phyloP scores from a whole-genome alignment of 2,329 filamentous ascomycete genomes.

The Aspergillus pseudonomiae region DNA sequence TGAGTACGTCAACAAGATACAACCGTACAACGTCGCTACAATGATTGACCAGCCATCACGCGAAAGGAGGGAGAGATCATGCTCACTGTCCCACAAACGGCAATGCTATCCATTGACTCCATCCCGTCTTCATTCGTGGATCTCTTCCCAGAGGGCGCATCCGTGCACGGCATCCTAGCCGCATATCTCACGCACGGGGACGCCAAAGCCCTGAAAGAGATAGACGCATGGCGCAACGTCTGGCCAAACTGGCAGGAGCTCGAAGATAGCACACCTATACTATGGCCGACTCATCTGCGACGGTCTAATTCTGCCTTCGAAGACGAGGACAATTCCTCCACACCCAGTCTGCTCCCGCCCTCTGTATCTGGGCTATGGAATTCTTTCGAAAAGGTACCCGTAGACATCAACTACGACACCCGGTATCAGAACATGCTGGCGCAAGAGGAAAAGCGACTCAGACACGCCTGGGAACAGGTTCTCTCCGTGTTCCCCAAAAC shows the following conservation, averaged over 20 bases:
- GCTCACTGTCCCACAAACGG: conserved; percentile 63
- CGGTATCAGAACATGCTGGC: conserved; percentile 39
- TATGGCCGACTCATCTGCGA: conserved; percentile 54
- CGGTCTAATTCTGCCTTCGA: conserved; percentile 31
- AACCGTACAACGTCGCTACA: neutral
- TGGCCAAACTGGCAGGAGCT: conserved; percentile 68
- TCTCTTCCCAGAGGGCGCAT: conserved; percentile 57
- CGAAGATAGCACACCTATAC: conserved; percentile 57
- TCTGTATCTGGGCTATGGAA: conserved; percentile 43
- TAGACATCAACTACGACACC: conserved; percentile 31
- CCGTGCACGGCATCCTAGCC: conserved; percentile 73
- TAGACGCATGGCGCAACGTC: conserved; percentile 64
- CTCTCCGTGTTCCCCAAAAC: conserved; percentile 42
- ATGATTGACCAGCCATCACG: neutral
- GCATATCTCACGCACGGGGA: conserved; percentile 61
- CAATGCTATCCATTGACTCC: conserved; percentile 65
- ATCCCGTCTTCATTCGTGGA: conserved; percentile 58
- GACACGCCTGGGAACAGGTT: conserved; percentile 53
- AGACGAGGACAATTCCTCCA: conserved; percentile 20
- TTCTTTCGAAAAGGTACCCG: conserved; percentile 22
- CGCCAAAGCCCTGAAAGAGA: conserved; percentile 48
- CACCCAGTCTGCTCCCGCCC: conserved; percentile 31
- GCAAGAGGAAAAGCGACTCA: conserved; percentile 59
- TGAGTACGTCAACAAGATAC: conserved; percentile 33
- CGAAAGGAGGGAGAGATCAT: conserved; percentile 60